Conservation (phyloP, 2,329 filamentous ascomycete genomes). For the Cladosporium sp. region DNA sequence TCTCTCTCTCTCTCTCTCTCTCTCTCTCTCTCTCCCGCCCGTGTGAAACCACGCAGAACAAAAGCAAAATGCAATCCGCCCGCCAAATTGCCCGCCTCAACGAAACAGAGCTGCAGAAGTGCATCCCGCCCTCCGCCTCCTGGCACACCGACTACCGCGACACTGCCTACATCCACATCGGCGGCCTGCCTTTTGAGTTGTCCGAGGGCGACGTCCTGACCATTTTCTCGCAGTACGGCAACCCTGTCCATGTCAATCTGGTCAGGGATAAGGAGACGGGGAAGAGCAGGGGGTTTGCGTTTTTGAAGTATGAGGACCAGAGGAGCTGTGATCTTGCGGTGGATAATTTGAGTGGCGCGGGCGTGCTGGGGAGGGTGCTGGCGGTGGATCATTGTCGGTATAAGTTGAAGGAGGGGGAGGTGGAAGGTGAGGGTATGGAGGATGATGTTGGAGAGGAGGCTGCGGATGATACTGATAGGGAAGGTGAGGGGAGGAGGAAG, state of each 20-base stretch:
- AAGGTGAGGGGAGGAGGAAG: constrained; percentile 40
- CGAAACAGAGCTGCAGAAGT: constrained; percentile 86
- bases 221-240: constrained; percentile 95
- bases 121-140: constrained; percentile 76
- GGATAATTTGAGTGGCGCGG: constrained; percentile 86
- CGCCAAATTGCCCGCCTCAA: constrained; percentile 89
- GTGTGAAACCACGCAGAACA: not conserved
- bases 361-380: constrained; percentile 70
- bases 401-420: constrained; percentile 70
- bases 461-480: constrained; percentile 30
- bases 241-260: constrained; percentile 88
- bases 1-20: too few relatives aligned
- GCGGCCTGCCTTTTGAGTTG: constrained; percentile 84
- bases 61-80: constrained; percentile 75
- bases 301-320: constrained; percentile 98
- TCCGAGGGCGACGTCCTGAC: constrained; percentile 93
- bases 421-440: constrained; percentile 34
- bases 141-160: constrained; percentile 98
- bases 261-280: constrained; percentile 93
- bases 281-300: constrained; percentile 89
- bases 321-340: constrained; percentile 92
- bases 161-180: constrained; percentile 94
- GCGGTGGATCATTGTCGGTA: constrained; percentile 92
- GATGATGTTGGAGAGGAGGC: constrained; percentile 51
- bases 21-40: too few relatives aligned